Base-by-base conservation (phyloP, 331 rosid genomes). In the Quercus lobata region DNA sequence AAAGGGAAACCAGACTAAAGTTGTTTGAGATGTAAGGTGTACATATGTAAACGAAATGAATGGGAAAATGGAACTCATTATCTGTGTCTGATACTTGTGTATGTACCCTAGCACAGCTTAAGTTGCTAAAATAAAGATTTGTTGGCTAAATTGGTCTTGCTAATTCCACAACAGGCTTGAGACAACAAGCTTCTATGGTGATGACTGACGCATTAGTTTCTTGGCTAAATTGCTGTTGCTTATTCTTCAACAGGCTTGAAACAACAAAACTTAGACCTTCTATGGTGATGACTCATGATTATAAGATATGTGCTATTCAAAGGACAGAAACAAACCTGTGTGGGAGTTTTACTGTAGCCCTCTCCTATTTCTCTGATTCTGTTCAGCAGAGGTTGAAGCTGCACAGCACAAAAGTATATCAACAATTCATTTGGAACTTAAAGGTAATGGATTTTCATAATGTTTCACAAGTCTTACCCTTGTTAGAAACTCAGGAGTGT, bases 301-400 rank as follows among this genome's bases (percentile, higher is more conserved):
- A 44, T 10, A 41, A 22, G 22, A 24, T 25, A 29, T 5, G 24
- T n/a, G 17, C 1, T 27, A 69, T 61, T 65, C 69, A 58, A 81
- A 41, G 74, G 78, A 72, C 27, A n/a, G 37, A 72, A 24, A 61
- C 72, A 65, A 53, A 92, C 98, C 96, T 94, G 96, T 72, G 98
- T 89, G 32, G 88, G 37, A 76, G 97, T 86, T 88, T 88, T 93
- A 25, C 84, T 74, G 85, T 90, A 89, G 79, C 82, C 88, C n/a
- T 79, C 89, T 74, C 97, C 98, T 22, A 92, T 84, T 69, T 84
- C 90, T 9, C 72, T 21, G 56, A 93, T 85, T 79, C 83, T 82
- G 80, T 83, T 91, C 70, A 91, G 85, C 77, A 93, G 76, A 73
- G 98, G 96, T 86, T 87, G 93, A 77, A 95, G 93, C 97, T 95